Evolutionary conservation across 345 rosid genomes (phyloP).

Genomic region (Lagerstroemia speciosa): DNA sequence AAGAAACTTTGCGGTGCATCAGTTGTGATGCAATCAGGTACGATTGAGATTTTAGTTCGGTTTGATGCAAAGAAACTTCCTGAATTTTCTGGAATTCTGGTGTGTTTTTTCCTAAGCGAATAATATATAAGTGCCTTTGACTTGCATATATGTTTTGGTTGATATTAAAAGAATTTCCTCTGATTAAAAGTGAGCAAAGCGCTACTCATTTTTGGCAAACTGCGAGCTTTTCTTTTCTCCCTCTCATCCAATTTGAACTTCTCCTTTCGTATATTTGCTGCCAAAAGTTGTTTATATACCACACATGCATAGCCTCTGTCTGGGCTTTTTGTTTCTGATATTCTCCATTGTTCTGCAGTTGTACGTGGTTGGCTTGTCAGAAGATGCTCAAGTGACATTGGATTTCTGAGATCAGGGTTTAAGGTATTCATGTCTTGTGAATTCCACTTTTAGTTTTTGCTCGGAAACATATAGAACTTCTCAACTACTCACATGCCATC

Average conservation of each 20-base stretch:
- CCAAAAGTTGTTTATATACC: neutral
- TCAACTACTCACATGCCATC: neutral
- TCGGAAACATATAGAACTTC: neutral
- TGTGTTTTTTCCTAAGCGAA: too few relatives aligned
- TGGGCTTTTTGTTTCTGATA: neutral
- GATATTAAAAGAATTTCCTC: neutral
- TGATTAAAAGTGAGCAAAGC: neutral
- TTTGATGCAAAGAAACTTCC: neutral
- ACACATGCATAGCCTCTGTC: neutral
- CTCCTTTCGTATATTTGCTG: neutral
- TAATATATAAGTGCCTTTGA: too few relatives aligned
- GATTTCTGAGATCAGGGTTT: slow-evolving; percentile 43
- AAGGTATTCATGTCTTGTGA: slow-evolving; percentile 35
- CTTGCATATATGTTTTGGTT: neutral
- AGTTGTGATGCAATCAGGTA: slow-evolving; percentile 74
- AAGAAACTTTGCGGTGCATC: slow-evolving; percentile 46
- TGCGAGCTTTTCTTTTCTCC: neutral
- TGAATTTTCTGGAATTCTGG: neutral
- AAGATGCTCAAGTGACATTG: slow-evolving; percentile 76
- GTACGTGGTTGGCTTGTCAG: slow-evolving; percentile 96
- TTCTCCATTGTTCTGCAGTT: slow-evolving; percentile 26
- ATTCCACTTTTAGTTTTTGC: neutral
- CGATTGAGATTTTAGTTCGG: neutral
- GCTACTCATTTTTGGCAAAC: neutral
- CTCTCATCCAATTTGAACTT: neutral